Conservation (phyloP, 1,139 yeast species). For the Cylindricascospora bacillispora region DNA sequence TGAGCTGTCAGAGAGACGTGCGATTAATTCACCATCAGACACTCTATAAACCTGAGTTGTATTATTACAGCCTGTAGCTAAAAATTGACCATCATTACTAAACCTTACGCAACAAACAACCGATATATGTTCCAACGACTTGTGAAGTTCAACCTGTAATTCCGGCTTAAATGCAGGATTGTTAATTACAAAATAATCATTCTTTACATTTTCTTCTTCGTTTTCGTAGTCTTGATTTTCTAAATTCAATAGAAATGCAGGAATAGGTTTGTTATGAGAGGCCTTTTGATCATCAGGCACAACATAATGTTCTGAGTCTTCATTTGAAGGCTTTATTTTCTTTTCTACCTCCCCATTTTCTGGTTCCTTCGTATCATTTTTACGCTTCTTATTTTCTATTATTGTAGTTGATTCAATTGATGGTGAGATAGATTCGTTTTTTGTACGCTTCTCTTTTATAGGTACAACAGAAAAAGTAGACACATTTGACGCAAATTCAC, state of each 20-base stretch:
- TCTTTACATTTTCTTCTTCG: conserved; percentile 68
- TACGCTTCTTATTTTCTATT: not conserved
- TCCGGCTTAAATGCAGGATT: conserved; percentile 72
- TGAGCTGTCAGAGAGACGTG: conserved; percentile 56
- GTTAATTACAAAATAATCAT: conserved; percentile 80
- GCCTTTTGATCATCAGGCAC: conserved; percentile 33
- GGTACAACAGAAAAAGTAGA: conserved; percentile 10
- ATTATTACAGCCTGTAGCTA: conserved; percentile 96
- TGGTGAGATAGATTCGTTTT: not conserved
- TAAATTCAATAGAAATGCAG: conserved; percentile 69
- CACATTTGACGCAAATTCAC: conserved; percentile 1
- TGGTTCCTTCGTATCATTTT: not conserved
- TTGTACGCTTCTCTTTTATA: not conserved
- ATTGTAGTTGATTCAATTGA: not conserved
- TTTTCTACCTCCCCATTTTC: conserved; percentile 2
- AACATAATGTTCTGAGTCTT: conserved; percentile 21
- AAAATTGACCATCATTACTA: conserved; percentile 79
- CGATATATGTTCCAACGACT: conserved; percentile 80
- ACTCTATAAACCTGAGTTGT: conserved; percentile 92
- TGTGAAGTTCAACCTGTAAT: conserved; percentile 79
- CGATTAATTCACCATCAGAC: conserved; percentile 81
- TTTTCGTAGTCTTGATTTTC: conserved; percentile 62
- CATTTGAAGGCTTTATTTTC: conserved; percentile 13
- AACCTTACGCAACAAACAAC: conserved; percentile 96
- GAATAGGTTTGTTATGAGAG: conserved; percentile 61